These are phyloP conservation scores for Lanzia echinophila DNA, from an alignment of 2,329 filamentous ascomycete genomes.

Conservation along the genomic window DNA sequence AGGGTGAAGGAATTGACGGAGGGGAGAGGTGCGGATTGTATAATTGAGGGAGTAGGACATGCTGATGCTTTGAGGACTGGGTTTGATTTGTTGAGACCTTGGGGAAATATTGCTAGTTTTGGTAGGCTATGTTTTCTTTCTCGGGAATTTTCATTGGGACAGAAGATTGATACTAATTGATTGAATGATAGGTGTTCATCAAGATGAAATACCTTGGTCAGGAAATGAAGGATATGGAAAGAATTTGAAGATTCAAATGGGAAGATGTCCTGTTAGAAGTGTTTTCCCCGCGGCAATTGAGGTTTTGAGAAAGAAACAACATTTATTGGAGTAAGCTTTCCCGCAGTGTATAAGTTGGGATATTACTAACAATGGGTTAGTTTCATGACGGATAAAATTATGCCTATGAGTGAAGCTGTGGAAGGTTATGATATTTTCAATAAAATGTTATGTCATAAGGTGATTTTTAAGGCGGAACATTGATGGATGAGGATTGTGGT, in stretches of 20 bases:
- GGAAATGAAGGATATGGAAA: conserved; percentile 62
- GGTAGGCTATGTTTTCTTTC: not conserved
- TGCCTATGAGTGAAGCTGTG: conserved; percentile 60
- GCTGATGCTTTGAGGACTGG: conserved; percentile 62
- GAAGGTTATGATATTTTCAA: conserved; percentile 68
- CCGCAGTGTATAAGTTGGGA: not conserved
- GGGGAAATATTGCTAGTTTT: conserved; percentile 55
- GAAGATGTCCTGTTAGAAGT: conserved; percentile 67
- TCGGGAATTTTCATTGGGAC: not conserved
- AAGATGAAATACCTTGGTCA: conserved; percentile 58
- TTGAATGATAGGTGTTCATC: conserved; percentile 4
- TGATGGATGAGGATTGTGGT: not conserved
- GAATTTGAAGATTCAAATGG: conserved; percentile 66
- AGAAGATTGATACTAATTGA: not conserved
- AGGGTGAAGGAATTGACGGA: conserved; percentile 69
- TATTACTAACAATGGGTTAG: conserved; percentile 36
- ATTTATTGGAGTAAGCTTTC: conserved; percentile 56
- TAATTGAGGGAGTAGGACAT: conserved; percentile 72
- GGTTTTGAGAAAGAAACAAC: conserved; percentile 58
- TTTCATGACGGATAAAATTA: conserved; percentile 72
- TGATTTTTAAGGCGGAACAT: conserved; percentile 50
- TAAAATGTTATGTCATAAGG: conserved; percentile 66
- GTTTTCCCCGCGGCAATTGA: conserved; percentile 61
- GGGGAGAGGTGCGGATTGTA: conserved; percentile 77
- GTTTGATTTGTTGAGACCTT: conserved; percentile 65